Percentiles rank a stretch among this genome's conserved stretches.
These are phyloP conservation scores for Hyphodiscus sp. DNA, from an alignment of 2,329 filamentous ascomycete genomes.

Conservation along the genomic window DNA sequence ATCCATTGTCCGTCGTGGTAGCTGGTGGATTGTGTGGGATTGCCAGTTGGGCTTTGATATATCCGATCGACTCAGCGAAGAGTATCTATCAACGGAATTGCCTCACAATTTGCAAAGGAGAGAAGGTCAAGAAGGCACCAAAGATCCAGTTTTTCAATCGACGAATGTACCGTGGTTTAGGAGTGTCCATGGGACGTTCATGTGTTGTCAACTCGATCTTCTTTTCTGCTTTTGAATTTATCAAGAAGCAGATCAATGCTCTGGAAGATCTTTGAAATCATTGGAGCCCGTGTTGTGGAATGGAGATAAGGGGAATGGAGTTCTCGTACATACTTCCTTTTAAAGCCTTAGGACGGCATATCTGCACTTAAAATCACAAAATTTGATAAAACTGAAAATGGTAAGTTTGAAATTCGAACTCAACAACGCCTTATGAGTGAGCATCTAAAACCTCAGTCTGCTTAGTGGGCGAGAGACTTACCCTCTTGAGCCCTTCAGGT, in stretches of 20 bases:
- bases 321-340: neutral
- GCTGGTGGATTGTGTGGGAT: slow-evolving; percentile 78
- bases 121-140: slow-evolving; percentile 55
- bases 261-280: slow-evolving; percentile 15
- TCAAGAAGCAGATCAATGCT: slow-evolving; percentile 54
- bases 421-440: neutral
- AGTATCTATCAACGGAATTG: slow-evolving; percentile 81
- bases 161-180: slow-evolving; percentile 76
- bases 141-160: slow-evolving; percentile 72
- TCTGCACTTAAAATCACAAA: neutral
- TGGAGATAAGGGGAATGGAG: neutral
- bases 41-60: slow-evolving; percentile 64
- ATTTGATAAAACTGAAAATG: neutral
- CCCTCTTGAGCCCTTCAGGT: neutral
- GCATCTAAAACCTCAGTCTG: neutral
- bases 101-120: slow-evolving; percentile 60
- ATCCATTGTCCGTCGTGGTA: slow-evolving; percentile 69
- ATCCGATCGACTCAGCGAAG: slow-evolving; percentile 73
- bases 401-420: neutral
- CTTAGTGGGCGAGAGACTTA: neutral
- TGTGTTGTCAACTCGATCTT: slow-evolving; percentile 83
- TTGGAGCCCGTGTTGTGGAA: neutral
- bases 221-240: slow-evolving; percentile 80
- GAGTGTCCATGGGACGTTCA: slow-evolving; percentile 76
- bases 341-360: neutral